Evolutionary conservation across 2,329 filamentous ascomycete species (phyloP).

Genomic region (Pezicula radicicola): DNA sequence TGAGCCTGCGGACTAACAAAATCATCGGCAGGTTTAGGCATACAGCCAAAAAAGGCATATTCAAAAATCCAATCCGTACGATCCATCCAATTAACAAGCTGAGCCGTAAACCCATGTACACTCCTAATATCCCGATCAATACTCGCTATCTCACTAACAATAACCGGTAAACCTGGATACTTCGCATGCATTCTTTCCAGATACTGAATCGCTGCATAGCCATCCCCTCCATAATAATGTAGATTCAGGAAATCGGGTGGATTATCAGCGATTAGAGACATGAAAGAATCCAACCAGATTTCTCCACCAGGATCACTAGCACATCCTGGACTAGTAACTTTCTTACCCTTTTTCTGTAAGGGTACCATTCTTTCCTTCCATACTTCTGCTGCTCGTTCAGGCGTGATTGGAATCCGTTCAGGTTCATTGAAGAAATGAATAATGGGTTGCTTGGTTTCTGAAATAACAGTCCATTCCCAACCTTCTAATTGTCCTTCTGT

Average conservation of each 20-base stretch:
- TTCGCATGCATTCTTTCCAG: slow-evolving; percentile 32
- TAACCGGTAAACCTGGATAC: slow-evolving; percentile 32
- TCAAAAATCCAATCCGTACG: slow-evolving; percentile 36
- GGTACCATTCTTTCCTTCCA: slow-evolving; percentile 37
- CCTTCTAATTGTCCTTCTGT: slow-evolving; percentile 32
- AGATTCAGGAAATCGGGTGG: slow-evolving; percentile 39
- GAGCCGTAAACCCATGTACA: slow-evolving; percentile 35
- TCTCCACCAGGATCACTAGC: slow-evolving; percentile 35
- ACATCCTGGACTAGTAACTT: slow-evolving; percentile 36
- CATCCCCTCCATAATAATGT: slow-evolving; percentile 39
- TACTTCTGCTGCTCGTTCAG: slow-evolving; percentile 32
- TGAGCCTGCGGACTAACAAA: slow-evolving; percentile 44
- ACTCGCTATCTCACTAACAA: slow-evolving; percentile 40
- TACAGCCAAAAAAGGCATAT: slow-evolving; percentile 43
- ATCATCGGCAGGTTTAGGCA: slow-evolving; percentile 36
- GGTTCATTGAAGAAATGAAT: slow-evolving; percentile 46
- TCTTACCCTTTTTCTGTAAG: slow-evolving; percentile 28
- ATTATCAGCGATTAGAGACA: slow-evolving; percentile 30
- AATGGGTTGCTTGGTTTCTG: slow-evolving; percentile 26
- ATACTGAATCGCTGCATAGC: slow-evolving; percentile 32
- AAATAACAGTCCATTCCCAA: slow-evolving; percentile 34
- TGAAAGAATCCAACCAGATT: slow-evolving; percentile 39
- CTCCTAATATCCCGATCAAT: slow-evolving; percentile 33
- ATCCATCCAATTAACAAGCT: slow-evolving; percentile 41
- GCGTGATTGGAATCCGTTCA: slow-evolving; percentile 33